These are phyloP conservation scores for Fragaria nilgerrensis DNA, from an alignment of 306 rosid genomes.

Conservation along the genomic window DNA sequence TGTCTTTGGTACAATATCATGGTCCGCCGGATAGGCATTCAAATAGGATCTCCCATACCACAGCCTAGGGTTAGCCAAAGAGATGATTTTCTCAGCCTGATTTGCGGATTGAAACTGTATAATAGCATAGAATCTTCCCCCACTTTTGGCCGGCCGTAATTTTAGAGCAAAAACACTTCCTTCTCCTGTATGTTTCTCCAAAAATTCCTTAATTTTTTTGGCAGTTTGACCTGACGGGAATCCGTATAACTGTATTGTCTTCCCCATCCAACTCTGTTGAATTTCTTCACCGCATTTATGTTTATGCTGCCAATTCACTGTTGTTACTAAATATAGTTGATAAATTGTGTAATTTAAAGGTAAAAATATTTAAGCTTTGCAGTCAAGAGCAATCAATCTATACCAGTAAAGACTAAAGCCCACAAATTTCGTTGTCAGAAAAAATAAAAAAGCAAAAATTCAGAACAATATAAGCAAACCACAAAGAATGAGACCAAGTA, in stretches of 20 bases:
- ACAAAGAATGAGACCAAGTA: background rate
- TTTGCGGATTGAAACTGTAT: constrained; percentile 48
- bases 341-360: no score
- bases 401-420: background rate
- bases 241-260: constrained; percentile 62
- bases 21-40: constrained; percentile 36
- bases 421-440: background rate
- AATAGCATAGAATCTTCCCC: constrained; percentile 45
- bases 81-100: constrained; percentile 34
- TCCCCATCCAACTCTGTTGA: constrained; percentile 45
- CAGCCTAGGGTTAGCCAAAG: constrained; percentile 29
- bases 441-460: background rate
- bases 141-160: constrained; percentile 38
- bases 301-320: background rate
- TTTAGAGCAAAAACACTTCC: constrained; percentile 56
- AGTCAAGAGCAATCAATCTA: background rate
- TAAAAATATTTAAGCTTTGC: background rate
- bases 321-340: background rate
- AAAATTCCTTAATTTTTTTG: constrained; percentile 27
- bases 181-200: constrained; percentile 53
- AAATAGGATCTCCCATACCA: constrained; percentile 30
- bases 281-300: constrained; percentile 5
- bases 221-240: constrained; percentile 39
- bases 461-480: background rate
- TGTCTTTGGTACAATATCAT: constrained; percentile 56